Evolutionary conservation across 1,139 yeast species (phyloP).

Genomic region (Sugiyamaella paludigena): DNA sequence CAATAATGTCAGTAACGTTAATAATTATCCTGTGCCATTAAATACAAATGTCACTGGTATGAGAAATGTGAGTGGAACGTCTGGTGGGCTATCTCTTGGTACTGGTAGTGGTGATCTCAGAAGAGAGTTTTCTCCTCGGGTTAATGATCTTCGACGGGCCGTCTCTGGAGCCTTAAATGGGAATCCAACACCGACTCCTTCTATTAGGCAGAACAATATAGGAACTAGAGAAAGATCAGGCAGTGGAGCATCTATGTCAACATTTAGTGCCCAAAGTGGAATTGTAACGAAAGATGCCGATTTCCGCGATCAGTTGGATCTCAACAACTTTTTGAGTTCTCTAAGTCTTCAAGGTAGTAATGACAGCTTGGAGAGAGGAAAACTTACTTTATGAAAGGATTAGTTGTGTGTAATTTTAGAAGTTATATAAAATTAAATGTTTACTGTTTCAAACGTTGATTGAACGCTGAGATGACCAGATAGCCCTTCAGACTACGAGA

Average conservation of each 20-base stretch:
- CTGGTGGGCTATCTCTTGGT: not conserved
- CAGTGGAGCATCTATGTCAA: slow-evolving; percentile 2
- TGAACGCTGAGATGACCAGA: too few species aligned
- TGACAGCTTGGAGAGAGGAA: slow-evolving; percentile 21
- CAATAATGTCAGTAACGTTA: too few species aligned
- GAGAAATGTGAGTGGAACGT: too few species aligned
- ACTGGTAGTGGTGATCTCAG: slow-evolving; percentile 9
- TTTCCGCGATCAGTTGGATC: slow-evolving; percentile 21
- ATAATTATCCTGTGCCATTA: too few species aligned
- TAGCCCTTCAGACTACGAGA: too few species aligned
- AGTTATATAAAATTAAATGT: slow-evolving; percentile 4
- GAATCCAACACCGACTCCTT: not conserved
- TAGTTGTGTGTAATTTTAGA: not conserved
- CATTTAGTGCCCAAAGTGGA: slow-evolving; percentile 15
- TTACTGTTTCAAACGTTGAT: too few species aligned
- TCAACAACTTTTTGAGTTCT: slow-evolving; percentile 23
- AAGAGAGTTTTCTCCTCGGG: slow-evolving; percentile 27
- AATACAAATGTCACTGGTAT: too few species aligned
- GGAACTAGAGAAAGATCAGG: not conserved
- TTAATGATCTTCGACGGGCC: slow-evolving; percentile 28
- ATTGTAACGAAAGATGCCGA: slow-evolving; percentile 6
- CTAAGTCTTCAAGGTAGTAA: slow-evolving; percentile 16
- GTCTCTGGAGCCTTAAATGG: slow-evolving; percentile 25
- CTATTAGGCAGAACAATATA: not conserved
- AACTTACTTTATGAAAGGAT: slow-evolving; percentile 16